Conservation (phyloP, 116 monocot genomes). For the Phalaenopsis hybrid region DNA sequence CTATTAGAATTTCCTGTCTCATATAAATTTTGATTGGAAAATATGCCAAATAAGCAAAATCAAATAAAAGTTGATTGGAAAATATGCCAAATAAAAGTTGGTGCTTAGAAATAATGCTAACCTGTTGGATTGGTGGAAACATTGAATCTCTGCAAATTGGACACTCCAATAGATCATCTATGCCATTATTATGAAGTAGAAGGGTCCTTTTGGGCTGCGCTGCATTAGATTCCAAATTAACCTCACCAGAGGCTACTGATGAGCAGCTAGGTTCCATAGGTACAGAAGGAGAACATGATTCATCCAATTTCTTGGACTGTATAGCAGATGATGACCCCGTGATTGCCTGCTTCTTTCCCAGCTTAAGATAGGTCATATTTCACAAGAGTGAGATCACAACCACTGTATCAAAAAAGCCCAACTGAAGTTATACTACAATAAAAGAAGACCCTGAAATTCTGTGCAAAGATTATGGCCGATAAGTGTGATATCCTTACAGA, state of each 20-base stretch:
- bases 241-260: conserved; percentile 15
- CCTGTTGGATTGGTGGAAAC: conserved; percentile 58
- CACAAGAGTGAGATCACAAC: conserved; percentile 1
- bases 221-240: conserved; percentile 12
- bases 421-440: too few species aligned
- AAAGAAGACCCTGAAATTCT: too few species aligned
- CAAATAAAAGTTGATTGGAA: too few species aligned
- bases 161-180: conserved; percentile 47
- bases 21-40: too few species aligned
- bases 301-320: conserved; percentile 25
- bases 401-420: neutral
- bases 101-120: conserved; percentile 11
- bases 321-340: too few species aligned
- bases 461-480: too few species aligned
- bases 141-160: conserved; percentile 43
- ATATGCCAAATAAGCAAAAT: too few species aligned
- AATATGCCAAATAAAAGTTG: neutral
- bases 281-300: conserved; percentile 13
- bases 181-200: conserved; percentile 28
- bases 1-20: neutral
- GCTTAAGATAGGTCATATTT: conserved; percentile 32
- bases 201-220: conserved; percentile 10
- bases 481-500: too few species aligned
- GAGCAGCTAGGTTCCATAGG: conserved; percentile 14
- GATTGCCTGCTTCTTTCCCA: conserved; percentile 22